phyloP scores from a whole-genome alignment of 73 alveolate genomes.

The Stentor roeselii region DNA sequence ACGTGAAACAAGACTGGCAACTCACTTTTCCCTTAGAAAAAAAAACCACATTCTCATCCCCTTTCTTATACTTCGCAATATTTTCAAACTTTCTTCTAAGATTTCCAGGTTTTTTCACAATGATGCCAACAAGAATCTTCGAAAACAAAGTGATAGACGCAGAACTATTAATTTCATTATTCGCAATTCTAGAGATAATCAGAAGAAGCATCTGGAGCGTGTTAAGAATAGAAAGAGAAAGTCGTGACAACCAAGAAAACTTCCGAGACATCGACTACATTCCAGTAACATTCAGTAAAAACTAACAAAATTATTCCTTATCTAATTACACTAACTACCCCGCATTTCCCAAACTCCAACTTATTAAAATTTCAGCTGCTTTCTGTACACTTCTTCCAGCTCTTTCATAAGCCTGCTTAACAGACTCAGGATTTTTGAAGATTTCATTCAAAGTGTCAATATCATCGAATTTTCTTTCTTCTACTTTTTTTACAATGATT shows the following conservation, averaged over 20 bases:
- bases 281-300: too few relatives aligned
- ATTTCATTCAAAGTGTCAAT: neutral
- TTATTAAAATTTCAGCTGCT: slow-evolving; percentile 10
- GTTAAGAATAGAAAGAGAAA: neutral
- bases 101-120: neutral
- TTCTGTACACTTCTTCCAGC: neutral
- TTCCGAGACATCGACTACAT: neutral
- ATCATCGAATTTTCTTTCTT: neutral
- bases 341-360: slow-evolving; percentile 23
- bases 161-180: neutral
- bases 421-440: slow-evolving; percentile 9
- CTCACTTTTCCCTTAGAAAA: neutral
- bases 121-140: neutral
- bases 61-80: neutral
- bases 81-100: neutral
- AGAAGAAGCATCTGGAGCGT: slow-evolving; percentile 3
- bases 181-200: neutral
- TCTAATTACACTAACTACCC: too few relatives aligned
- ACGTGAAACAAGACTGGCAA: neutral
- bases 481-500: neutral
- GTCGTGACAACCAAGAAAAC: neutral
- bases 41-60: neutral
- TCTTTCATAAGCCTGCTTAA: slow-evolving; percentile 3
- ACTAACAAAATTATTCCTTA: too few relatives aligned
- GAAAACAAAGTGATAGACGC: neutral